Evolutionary conservation across 129 eudicot species (phyloP).

Genomic region (Helianthus annuus): HanXRQr2.0-SUNRISE NC_035434.2:98954621-98955120

Average conservation of each 20-base stretch:
- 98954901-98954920: conserved; percentile 51
- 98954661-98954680: conserved; percentile 15
- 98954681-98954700: not conserved
- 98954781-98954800: conserved; percentile 57
- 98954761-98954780: conserved; percentile 43
- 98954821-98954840: conserved; percentile 43
- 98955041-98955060: conserved; percentile 41
- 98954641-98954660: conserved; percentile 11
- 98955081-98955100: conserved; percentile 68
- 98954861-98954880: conserved; percentile 58
- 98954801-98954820: conserved; percentile 45
- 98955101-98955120: not conserved
- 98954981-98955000: conserved; percentile 48
- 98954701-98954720: conserved; percentile 9
- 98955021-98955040: conserved; percentile 54
- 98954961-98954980: conserved; percentile 55
- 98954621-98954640: conserved; percentile 30
- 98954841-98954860: conserved; percentile 52
- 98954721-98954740: not conserved
- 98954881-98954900: conserved; percentile 37
- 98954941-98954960: conserved; percentile 57
- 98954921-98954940: conserved; percentile 62
- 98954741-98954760: conserved; percentile 17
- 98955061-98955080: conserved; percentile 60
- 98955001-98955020: conserved; percentile 55